Base-by-base conservation (phyloP, 1,139 yeast species). In the Saccharomycopsis hybrid region DNA sequence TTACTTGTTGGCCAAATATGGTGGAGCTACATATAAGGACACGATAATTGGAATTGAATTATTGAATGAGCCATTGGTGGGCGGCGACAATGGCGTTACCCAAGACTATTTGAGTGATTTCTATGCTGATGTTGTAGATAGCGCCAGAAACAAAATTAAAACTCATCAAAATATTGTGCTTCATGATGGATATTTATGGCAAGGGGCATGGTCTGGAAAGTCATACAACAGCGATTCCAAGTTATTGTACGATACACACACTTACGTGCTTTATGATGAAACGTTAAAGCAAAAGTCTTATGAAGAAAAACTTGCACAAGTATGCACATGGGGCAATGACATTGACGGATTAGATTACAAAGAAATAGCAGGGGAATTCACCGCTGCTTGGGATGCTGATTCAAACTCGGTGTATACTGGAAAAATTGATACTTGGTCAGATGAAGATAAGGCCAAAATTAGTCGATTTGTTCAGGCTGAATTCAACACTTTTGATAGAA, bases 1-100 rank as follows among this genome's bases (percentile, higher is more conserved):
- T 44, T 65, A 66, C 41, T 62, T 81, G 46, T 66, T 76, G 53
- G 66, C 73, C 41, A 82, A 81, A 62, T 89, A 89, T 67, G 94
- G 88, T 38, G 71, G 70, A 9, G 65, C 66, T 32, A 72, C 78
- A 43, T 84, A 77, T 65, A 64, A 72, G 48, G 95, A 86, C 62
- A 87, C 85, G 35, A 81, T 89, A 35, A 73, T 81, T 57, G 96
- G 96, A 42, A 82, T 90, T 59, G 88, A 92, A 69, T 74, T 88
- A 54, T 70, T 90, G 44, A 90, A 90, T 65, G 98, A 90, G 70
- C 98, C 98, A 24, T 71, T 86, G 59, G 95, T 95, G 4, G 76
- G 89, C 3, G 62, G 70, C 3, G 68, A 86, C 52, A 76, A 80
- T 62, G 70, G 85, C 28, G 46, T 51, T 11, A 27, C 40, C 30